phyloP scores from a whole-genome alignment of 1,284 basidiomycete genomes.

The Apiotrichum sp. region DNA sequence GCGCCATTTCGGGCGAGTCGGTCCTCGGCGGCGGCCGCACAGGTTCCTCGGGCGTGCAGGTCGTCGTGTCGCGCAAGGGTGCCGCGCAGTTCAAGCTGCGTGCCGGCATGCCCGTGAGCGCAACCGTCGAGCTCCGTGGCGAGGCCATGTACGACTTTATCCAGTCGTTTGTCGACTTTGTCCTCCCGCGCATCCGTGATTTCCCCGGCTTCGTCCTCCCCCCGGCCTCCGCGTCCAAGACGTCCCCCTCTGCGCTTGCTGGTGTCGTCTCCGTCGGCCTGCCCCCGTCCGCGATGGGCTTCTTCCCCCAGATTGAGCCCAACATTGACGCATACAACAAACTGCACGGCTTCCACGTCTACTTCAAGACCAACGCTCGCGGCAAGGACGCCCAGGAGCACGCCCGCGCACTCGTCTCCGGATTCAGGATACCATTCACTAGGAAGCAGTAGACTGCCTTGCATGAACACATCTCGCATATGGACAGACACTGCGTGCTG shows the following conservation, averaged over 20 bases:
- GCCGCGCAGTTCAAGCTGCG: constrained; percentile 80
- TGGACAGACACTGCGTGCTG: no score
- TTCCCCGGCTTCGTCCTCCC: constrained; percentile 78
- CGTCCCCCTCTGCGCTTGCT: constrained; percentile 65
- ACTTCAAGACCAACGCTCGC: constrained; percentile 77
- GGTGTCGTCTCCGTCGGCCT: constrained; percentile 89
- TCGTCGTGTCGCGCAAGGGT: constrained; percentile 70
- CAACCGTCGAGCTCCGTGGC: constrained; percentile 82
- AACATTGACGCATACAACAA: constrained; percentile 82
- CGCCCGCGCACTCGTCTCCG: constrained; percentile 75
- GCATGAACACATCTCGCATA: not conserved
- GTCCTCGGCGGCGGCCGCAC: constrained; percentile 62
- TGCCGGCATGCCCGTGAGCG: constrained; percentile 74
- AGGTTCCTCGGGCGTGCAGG: constrained; percentile 67
- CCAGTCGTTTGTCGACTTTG: constrained; percentile 82
- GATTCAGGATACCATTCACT: constrained; percentile 86
- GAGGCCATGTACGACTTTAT: constrained; percentile 93
- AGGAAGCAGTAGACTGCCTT: constrained; percentile 32
- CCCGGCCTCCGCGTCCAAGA: constrained; percentile 51
- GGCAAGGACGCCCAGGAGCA: constrained; percentile 80
- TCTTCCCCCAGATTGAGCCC: constrained; percentile 92
- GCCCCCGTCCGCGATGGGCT: constrained; percentile 71
- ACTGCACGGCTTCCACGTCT: constrained; percentile 80
- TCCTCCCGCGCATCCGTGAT: constrained; percentile 84
- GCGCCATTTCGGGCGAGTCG: constrained; percentile 80